Percentiles rank a stretch among this genome's conserved stretches.
Evolutionary conservation across 108 stramenopile genomes (phyloP).

Genomic region (Cyclotella sp.): DNA sequence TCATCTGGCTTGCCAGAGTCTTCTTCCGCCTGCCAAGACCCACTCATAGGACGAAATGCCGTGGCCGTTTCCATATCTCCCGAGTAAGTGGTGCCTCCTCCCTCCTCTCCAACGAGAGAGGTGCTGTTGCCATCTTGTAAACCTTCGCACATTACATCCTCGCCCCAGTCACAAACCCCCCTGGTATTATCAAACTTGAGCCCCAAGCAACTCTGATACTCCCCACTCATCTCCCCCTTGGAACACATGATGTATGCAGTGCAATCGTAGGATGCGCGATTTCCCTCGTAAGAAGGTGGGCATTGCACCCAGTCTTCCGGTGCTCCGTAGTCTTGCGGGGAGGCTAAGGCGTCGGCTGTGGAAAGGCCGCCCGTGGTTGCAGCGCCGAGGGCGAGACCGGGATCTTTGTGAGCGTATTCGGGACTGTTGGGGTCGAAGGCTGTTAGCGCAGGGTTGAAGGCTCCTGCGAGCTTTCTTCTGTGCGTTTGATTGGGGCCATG

Average conservation of each 20-base stretch:
- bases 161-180: constrained; percentile 38
- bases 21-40: constrained; percentile 1
- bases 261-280: constrained; percentile 46
- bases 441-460: constrained; percentile 29
- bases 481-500: neutral
- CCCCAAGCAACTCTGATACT: constrained; percentile 40
- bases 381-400: neutral
- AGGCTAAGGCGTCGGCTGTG: neutral
- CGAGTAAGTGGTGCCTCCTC: neutral
- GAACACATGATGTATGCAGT: constrained; percentile 30
- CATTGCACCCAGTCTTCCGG: constrained; percentile 33
- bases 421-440: constrained; percentile 31
- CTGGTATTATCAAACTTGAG: constrained; percentile 32
- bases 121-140: neutral
- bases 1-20: constrained; percentile 1
- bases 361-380: neutral
- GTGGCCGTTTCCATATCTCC: constrained; percentile 13
- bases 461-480: constrained; percentile 13
- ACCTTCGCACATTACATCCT: constrained; percentile 23
- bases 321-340: constrained; percentile 8
- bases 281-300: constrained; percentile 15
- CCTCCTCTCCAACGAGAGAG: constrained; percentile 3
- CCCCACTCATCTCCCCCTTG: constrained; percentile 12
- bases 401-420: constrained; percentile 23
- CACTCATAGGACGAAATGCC: constrained; percentile 14